Evolutionary conservation across 805 yeast species (phyloP).

Genomic region (Wickerhamiella alocasiicola): DNA sequence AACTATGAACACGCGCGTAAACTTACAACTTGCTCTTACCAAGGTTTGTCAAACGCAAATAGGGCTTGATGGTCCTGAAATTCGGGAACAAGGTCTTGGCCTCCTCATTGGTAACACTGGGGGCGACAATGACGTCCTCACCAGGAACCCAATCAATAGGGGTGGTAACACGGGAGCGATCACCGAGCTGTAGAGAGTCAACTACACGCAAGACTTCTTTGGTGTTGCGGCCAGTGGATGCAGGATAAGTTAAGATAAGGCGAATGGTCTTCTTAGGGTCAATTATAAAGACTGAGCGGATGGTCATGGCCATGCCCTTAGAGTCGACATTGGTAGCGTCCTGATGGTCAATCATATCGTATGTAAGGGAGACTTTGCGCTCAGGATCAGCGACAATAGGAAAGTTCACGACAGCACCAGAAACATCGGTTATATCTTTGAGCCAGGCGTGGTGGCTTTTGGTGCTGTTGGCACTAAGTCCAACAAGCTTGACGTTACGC

Average conservation of each 20-base stretch:
- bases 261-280: conserved; percentile 84
- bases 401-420: conserved; percentile 61
- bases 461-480: conserved; percentile 73
- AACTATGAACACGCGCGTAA: no score
- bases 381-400: conserved; percentile 82
- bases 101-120: conserved; percentile 65
- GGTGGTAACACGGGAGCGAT: conserved; percentile 73
- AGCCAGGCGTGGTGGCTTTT: conserved; percentile 78
- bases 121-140: conserved; percentile 85
- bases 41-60: conserved; percentile 53
- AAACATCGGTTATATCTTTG: conserved; percentile 77
- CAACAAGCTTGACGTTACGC: conserved; percentile 77
- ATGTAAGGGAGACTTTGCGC: conserved; percentile 65
- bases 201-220: conserved; percentile 81
- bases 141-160: conserved; percentile 86
- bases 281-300: conserved; percentile 82
- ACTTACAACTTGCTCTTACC: conserved; percentile 7
- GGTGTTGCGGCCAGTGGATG: conserved; percentile 87
- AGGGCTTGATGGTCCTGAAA: conserved; percentile 77
- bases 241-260: conserved; percentile 76
- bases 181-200: conserved; percentile 78
- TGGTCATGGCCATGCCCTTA: conserved; percentile 69
- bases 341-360: conserved; percentile 77
- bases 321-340: conserved; percentile 57
- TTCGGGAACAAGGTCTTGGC: conserved; percentile 76